Conservation (phyloP, 192 early-diverging fungal genomes). For the Coemansia sp. region DNA sequence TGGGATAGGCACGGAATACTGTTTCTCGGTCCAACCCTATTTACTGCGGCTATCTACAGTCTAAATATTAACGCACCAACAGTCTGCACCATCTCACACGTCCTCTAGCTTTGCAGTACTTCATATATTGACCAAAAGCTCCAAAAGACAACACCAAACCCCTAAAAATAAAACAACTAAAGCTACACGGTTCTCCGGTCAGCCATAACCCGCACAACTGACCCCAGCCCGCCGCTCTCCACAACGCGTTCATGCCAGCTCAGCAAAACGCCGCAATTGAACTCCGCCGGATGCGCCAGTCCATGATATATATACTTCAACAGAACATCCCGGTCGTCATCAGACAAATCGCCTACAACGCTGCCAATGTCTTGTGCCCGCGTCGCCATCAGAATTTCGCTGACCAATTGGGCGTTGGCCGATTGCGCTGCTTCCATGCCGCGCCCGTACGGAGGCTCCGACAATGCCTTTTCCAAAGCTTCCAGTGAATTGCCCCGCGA, state of each 20-base stretch:
- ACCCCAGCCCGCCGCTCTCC: slow-evolving; percentile 84
- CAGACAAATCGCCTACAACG: slow-evolving; percentile 60
- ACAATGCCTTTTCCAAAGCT: slow-evolving; percentile 63
- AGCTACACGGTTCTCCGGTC: slow-evolving; percentile 73
- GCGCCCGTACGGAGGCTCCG: slow-evolving; percentile 72
- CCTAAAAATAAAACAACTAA: background rate
- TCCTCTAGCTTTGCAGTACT: too few relatives aligned
- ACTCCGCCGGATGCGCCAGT: slow-evolving; percentile 79
- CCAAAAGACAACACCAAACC: too few relatives aligned
- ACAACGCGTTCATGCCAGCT: slow-evolving; percentile 96
- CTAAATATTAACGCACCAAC: too few relatives aligned
- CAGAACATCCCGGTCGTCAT: slow-evolving; percentile 72
- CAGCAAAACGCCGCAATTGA: slow-evolving; percentile 80
- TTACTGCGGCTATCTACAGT: too few relatives aligned
- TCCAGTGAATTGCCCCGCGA: slow-evolving; percentile 58
- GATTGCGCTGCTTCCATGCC: slow-evolving; percentile 65
- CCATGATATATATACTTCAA: slow-evolving; percentile 94
- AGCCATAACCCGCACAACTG: slow-evolving; percentile 89
- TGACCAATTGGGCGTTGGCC: slow-evolving; percentile 73
- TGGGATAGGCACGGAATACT: too few relatives aligned
- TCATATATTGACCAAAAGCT: too few relatives aligned
- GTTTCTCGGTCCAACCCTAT: too few relatives aligned
- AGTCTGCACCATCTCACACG: too few relatives aligned
- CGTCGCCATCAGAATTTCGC: slow-evolving; percentile 76
- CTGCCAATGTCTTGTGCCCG: slow-evolving; percentile 67